A percentile compares a stretch with the other conserved stretches of the same genome.
These are phyloP conservation scores for Teratosphaeria epicoccoides DNA, from an alignment of 2,329 filamentous ascomycete species.

Conservation along the genomic window DNA sequence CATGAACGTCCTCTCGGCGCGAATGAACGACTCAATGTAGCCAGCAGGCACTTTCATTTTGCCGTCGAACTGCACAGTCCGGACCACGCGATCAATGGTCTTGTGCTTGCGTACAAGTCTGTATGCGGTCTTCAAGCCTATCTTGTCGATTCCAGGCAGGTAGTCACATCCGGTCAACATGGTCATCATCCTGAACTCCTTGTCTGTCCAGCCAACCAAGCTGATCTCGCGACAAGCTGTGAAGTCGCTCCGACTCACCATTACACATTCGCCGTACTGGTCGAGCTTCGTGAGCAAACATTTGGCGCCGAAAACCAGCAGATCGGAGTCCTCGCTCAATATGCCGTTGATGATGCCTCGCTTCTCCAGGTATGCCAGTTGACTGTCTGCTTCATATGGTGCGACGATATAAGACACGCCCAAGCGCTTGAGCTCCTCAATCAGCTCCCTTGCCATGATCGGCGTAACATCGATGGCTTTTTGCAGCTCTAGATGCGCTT, in stretches of 20 bases:
- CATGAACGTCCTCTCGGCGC: conserved; percentile 85
- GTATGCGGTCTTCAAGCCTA: conserved; percentile 90
- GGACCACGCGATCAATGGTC: conserved; percentile 69
- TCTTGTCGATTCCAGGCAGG: conserved; percentile 68
- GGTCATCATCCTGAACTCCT: conserved; percentile 86
- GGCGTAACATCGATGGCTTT: conserved; percentile 94
- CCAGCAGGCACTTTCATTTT: conserved; percentile 70
- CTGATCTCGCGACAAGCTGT: conserved; percentile 79
- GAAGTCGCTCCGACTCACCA: conserved; percentile 83
- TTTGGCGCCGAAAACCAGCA: conserved; percentile 89
- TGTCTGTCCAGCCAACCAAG: conserved; percentile 82
- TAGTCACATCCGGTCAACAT: conserved; percentile 97
- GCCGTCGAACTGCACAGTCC: conserved; percentile 78
- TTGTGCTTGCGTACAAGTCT: conserved; percentile 84
- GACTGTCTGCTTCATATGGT: conserved; percentile 95
- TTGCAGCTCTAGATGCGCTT: conserved; percentile 78
- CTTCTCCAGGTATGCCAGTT: conserved; percentile 85
- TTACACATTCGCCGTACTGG: conserved; percentile 83
- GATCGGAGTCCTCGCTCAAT: conserved; percentile 89
- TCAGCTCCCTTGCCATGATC: conserved; percentile 83
- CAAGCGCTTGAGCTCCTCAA: conserved; percentile 77
- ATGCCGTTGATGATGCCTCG: conserved; percentile 78
- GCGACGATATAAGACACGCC: conserved; percentile 82
- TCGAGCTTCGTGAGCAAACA: conserved; percentile 87
- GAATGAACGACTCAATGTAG: conserved; percentile 70